phyloP scores from a whole-genome alignment of 257 asterid species.

The Henckelia pumila region DNA sequence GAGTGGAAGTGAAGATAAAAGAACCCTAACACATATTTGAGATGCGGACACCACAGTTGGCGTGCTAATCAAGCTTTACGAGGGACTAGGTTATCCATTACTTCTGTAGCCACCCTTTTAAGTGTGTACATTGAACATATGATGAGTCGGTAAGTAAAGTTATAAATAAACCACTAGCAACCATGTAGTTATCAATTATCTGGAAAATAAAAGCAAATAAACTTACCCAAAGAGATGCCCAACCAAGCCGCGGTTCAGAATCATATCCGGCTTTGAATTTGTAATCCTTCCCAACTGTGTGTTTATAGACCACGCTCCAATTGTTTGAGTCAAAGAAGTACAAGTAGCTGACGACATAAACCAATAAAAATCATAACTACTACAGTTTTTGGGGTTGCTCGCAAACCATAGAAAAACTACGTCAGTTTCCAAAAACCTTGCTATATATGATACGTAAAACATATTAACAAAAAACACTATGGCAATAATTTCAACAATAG shows the following conservation, averaged over 20 bases:
- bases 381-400: constrained; percentile 14
- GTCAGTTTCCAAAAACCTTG: not conserved
- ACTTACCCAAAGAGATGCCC: constrained; percentile 98
- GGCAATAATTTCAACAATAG: not conserved
- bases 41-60: not conserved
- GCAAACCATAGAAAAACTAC: not conserved
- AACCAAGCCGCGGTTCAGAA: constrained; percentile 82
- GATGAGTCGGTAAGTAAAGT: constrained; percentile 10
- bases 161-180: constrained; percentile 13
- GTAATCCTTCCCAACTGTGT: constrained; percentile 76
- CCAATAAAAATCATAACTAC: constrained; percentile 16
- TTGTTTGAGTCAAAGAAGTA: constrained; percentile 71
- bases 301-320: constrained; percentile 87
- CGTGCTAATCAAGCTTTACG: not conserved
- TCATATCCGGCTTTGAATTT: constrained; percentile 94
- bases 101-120: not conserved
- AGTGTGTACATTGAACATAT: not conserved
- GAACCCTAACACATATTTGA: no score
- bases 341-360: constrained; percentile 58
- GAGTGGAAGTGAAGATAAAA: not conserved
- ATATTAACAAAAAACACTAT: not conserved
- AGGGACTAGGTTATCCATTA: not conserved
- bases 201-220: not conserved
- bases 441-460: not conserved
- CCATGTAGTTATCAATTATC: not conserved